Conservation (phyloP, 2,329 filamentous ascomycete genomes). For the Cercospora citrullina region DNA sequence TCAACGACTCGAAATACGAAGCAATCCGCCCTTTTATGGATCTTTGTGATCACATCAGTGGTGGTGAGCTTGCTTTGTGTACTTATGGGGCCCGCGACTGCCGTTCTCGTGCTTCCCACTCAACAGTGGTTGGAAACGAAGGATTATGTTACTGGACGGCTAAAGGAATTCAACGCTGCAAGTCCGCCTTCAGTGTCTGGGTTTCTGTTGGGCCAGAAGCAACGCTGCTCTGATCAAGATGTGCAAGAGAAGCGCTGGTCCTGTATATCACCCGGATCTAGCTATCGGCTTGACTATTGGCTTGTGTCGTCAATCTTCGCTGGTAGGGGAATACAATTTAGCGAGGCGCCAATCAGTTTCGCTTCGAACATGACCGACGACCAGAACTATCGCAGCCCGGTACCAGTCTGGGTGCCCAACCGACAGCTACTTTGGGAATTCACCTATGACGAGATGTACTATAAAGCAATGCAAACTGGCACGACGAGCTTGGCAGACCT, state of each 20-base stretch:
- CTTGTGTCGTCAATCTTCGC: not conserved
- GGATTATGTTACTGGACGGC: not conserved
- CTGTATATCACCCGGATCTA: not conserved
- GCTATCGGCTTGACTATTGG: not conserved
- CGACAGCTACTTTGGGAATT: not conserved
- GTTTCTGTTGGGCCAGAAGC: not conserved
- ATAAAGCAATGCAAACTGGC: not conserved
- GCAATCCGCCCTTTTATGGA: not conserved
- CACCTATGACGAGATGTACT: not conserved
- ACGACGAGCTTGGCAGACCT: not conserved
- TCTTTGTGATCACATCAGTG: not conserved
- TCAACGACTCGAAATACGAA: not conserved
- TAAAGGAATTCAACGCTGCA: not conserved
- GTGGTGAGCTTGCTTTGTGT: not conserved
- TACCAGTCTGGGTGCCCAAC: not conserved
- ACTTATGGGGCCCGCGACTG: slow-evolving; percentile 27
- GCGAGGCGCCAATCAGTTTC: not conserved
- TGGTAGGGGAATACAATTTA: not conserved
- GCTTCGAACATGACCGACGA: not conserved
- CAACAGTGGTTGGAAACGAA: slow-evolving; percentile 30
- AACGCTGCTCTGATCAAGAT: not conserved
- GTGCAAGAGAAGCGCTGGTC: not conserved
- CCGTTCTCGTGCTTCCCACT: slow-evolving; percentile 34
- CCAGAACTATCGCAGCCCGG: not conserved
- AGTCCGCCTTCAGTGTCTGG: not conserved